Percentiles rank a stretch among this genome's conserved stretches.
phyloP scores from a whole-genome alignment of 495 filamentous ascomycete species.

The Xylaria intraflava region DNA sequence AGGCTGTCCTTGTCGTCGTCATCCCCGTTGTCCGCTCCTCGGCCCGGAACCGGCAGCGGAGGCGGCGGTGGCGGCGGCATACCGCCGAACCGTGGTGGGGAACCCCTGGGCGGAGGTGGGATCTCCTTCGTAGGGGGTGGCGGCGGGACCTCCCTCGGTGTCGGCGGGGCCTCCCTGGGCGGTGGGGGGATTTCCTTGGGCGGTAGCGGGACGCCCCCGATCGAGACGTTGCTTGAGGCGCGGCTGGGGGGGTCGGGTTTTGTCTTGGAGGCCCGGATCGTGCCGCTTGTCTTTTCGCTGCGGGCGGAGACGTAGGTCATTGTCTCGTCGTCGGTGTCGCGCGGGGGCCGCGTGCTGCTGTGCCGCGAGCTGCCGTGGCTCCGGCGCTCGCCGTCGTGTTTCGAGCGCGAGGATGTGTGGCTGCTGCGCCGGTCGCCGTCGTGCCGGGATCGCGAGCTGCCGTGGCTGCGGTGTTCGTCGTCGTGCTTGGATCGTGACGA shows the following conservation, averaged over 20 bases:
- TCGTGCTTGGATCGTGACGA: background rate
- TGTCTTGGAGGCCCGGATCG: conserved; percentile 22
- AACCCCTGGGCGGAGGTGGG: background rate
- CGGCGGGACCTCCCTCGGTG: background rate
- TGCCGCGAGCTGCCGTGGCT: conserved; percentile 18
- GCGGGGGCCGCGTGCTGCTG: conserved; percentile 10
- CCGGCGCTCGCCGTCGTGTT: conserved; percentile 4
- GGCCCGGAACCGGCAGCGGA: background rate
- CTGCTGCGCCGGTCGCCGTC: background rate
- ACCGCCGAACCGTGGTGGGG: background rate
- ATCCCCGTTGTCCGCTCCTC: conserved; percentile 9
- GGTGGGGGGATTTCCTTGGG: conserved; percentile 42
- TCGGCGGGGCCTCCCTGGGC: background rate
- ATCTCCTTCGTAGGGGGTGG: no score
- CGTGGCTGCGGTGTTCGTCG: background rate
- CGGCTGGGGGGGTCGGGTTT: conserved; percentile 15
- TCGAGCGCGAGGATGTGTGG: background rate
- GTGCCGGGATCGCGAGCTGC: background rate
- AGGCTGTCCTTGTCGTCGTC: conserved; percentile 41
- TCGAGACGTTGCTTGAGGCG: conserved; percentile 24
- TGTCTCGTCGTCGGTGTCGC: conserved; percentile 19
- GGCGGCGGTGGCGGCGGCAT: conserved; percentile 14
- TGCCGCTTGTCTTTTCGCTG: conserved; percentile 30
- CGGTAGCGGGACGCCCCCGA: conserved; percentile 43
- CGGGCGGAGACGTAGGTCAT: conserved; percentile 35